Percentiles rank a stretch among this genome's conserved stretches.
Conservation (phyloP, 306 rosid species). For the Vachellia collinsii region DNA sequence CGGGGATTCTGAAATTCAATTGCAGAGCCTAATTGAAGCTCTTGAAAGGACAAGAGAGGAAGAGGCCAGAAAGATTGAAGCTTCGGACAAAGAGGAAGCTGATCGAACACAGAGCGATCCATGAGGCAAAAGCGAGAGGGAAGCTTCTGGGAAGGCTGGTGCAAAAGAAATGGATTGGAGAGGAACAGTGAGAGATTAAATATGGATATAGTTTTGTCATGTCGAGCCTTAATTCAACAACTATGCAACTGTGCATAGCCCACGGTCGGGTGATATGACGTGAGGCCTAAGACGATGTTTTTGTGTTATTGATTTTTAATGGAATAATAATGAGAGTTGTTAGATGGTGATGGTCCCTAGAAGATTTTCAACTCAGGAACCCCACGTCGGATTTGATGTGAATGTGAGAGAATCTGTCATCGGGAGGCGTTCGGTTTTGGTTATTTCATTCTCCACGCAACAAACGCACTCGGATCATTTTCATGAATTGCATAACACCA, state of each 20-base stretch:
- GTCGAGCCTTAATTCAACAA: not conserved
- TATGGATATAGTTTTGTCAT: not conserved
- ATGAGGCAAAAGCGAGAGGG: conserved; percentile 21
- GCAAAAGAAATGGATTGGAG: not conserved
- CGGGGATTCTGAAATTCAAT: conserved; percentile 39
- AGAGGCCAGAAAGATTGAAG: conserved; percentile 36
- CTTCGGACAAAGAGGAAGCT: conserved; percentile 11
- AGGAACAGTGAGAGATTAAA: not conserved
- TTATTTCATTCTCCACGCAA: conserved; percentile 21
- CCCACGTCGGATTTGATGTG: conserved; percentile 14
- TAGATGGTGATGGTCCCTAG: not conserved
- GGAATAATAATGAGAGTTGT: not conserved
- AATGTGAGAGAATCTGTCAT: conserved; percentile 2
- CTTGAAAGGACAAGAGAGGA: conserved; percentile 54
- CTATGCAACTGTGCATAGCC: not conserved
- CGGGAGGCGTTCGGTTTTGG: not conserved
- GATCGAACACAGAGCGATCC: conserved; percentile 8
- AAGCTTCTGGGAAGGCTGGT: conserved; percentile 25
- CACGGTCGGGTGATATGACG: not conserved
- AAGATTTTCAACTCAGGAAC: conserved; percentile 19
- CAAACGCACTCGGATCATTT: conserved; percentile 19
- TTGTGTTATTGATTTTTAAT: not conserved
- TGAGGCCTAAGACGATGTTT: not conserved
- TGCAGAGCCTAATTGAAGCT: conserved; percentile 55
- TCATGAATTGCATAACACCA: not conserved